Conservation (phyloP, 768 basidiomycete species). For the Hebeloma cylindrosporum region DNA sequence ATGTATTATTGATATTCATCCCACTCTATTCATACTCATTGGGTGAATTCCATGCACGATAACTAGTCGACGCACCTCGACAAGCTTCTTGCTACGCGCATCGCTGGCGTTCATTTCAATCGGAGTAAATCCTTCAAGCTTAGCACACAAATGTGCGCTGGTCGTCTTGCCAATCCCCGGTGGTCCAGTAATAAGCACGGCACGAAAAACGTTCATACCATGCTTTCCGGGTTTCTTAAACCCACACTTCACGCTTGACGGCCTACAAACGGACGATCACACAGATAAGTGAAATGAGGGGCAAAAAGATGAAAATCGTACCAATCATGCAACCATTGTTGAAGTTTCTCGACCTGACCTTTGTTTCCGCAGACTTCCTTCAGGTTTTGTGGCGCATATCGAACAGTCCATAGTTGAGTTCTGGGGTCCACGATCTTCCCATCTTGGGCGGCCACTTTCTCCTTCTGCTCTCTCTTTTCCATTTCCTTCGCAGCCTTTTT, state of each 20-base stretch:
- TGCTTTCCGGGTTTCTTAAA: slow-evolving; percentile 97
- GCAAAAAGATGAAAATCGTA: slow-evolving; percentile 32
- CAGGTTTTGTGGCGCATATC: slow-evolving; percentile 85
- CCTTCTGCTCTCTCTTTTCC: slow-evolving; percentile 67
- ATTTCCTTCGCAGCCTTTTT: slow-evolving; percentile 73
- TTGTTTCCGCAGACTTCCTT: slow-evolving; percentile 98
- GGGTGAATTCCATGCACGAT: neutral
- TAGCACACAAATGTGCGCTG: slow-evolving; percentile 89
- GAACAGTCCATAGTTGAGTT: slow-evolving; percentile 89
- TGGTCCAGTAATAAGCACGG: slow-evolving; percentile 87
- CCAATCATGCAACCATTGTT: slow-evolving; percentile 88
- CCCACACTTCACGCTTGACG: slow-evolving; percentile 61
- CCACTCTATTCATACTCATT: slow-evolving; percentile 55
- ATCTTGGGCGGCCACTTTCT: slow-evolving; percentile 25
- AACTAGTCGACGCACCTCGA: slow-evolving; percentile 61
- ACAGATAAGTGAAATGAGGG: slow-evolving; percentile 2
- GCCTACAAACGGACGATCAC: slow-evolving; percentile 46
- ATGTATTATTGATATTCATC: slow-evolving; percentile 88
- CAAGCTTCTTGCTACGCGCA: slow-evolving; percentile 91
- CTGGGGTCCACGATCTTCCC: slow-evolving; percentile 41
- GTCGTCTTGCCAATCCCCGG: slow-evolving; percentile 99
- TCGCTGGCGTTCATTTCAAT: slow-evolving; percentile 98
- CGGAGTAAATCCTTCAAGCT: slow-evolving; percentile 86
- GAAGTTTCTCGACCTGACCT: slow-evolving; percentile 83
- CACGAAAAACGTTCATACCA: slow-evolving; percentile 83